Base-by-base conservation (phyloP, 106 monocot species). In the Amphibolis antarctica region DNA sequence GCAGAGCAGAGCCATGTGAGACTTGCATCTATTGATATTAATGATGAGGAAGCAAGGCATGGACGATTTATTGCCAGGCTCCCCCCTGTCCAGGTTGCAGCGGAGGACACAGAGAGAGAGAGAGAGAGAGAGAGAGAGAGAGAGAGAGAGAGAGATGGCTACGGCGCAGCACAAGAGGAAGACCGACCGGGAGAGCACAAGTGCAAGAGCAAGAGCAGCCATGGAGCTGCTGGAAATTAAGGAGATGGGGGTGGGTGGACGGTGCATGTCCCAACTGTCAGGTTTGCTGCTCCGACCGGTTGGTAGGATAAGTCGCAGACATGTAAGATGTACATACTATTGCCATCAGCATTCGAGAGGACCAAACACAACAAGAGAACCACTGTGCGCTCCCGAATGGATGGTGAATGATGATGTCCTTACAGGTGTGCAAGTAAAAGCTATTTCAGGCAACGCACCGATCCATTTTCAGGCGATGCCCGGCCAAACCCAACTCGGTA, bases 131-230 rank as follows among this genome's bases (percentile, higher is more conserved):
- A 46, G 25, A 59, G 30, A 62, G 68, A 42, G 65, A 62, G 61
- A 75, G 62, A 28, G 78, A 72, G 47, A 75, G 62, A 18, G 78
- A 72, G 75, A 65, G 74, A 47, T 54, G 76, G 49, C 63, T 63
- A 44, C 63, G 3, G 46, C 63, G 22, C 46, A 61, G 10, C 3
- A 19, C 49, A 49, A 49, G 17, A 10, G 12, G 12, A 49, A 19
- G 49, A 19, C 18, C 49, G 17, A 19, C 3, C 17, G 10, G 17
- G 49, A 5, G 17, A 10, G 17, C 49, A 49, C 17, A 14, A 19
- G 3, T 17, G 17, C 14, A 49, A 15, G 49, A 36, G 36, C n/a
- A 4, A 15, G 17, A 49, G n/a, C n/a, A n/a, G n/a, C n/a, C n/a
- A n/a, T n/a, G n/a, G n/a, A n/a, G n/a, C n/a, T n/a, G n/a, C n/a